Percentiles rank a stretch among this genome's conserved stretches.
Evolutionary conservation across 208 protist genomes (phyloP).

Genomic region (Novymonas esmeraldas): DNA sequence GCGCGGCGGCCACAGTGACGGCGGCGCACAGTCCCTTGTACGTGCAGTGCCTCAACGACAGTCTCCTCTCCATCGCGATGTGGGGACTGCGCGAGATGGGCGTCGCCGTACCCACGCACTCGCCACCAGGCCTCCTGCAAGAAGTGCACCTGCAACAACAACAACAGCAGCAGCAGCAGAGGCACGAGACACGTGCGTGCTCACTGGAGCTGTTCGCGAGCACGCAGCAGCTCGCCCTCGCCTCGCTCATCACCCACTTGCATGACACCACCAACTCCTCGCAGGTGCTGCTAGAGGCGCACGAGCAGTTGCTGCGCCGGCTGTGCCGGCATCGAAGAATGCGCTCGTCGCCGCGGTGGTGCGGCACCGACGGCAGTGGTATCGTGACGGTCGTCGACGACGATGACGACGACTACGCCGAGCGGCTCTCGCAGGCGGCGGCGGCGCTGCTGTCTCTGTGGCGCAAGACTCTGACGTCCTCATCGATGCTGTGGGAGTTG

Average conservation of each 20-base stretch:
- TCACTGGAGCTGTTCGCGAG: slow-evolving; percentile 33
- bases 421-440: slow-evolving; percentile 28
- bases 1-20: not conserved
- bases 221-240: slow-evolving; percentile 32
- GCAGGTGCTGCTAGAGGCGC: slow-evolving; percentile 27
- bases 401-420: slow-evolving; percentile 11
- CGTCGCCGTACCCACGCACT: slow-evolving; percentile 29
- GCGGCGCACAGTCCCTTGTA: slow-evolving; percentile 22
- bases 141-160: slow-evolving; percentile 26
- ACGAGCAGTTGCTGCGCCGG: slow-evolving; percentile 26
- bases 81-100: slow-evolving; percentile 39
- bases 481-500: slow-evolving; percentile 27
- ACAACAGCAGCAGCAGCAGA: slow-evolving; percentile 9
- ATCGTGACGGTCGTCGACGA: not conserved
- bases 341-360: slow-evolving; percentile 6
- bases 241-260: slow-evolving; percentile 18
- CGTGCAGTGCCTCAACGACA: slow-evolving; percentile 38
- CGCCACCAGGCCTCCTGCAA: slow-evolving; percentile 23
- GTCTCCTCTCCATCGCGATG: slow-evolving; percentile 29
- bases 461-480: slow-evolving; percentile 32
- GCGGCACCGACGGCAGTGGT: not conserved
- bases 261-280: slow-evolving; percentile 19
- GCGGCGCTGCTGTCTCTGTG: slow-evolving; percentile 28
- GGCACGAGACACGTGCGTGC: slow-evolving; percentile 1
- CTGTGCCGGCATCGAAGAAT: slow-evolving; percentile 14